Evolutionary conservation across 306 rosid genomes (phyloP), one percentile per base, ranked within the genome.

Genomic region (Gleditsia sinensis): DNA sequence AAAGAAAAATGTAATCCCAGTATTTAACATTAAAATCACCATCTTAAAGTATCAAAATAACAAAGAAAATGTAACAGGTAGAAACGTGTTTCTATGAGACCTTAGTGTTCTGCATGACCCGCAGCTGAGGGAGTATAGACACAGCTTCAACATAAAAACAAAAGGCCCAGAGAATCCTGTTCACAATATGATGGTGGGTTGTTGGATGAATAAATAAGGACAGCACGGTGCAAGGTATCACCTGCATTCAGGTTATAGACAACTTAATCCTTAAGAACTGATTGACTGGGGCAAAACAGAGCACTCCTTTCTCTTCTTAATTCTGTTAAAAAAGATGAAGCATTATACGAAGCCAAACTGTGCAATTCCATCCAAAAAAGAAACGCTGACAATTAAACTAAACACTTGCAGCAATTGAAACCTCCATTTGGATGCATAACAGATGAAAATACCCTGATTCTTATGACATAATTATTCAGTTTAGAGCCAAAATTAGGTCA

Each of bases 101-200:
- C 92, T 91, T 86, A 24, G 92, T 76, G 61, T 88, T 91, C 80
- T 91, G 92, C 94, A 91, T 91, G 83, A 88, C 87, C 19, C 89
- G 86, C 43, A 91, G 80, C 78, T 88, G 92, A 64, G 97, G 97
- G 25, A 91, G 86, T 23, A 91, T 92, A 16, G 94, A 91, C 14
- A 88, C 88, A 56, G 97, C 94, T 87, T 91, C 97, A 69, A 91
- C 92, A 82, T 88, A 91, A 78, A 91, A 94, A 82, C 93, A 91
- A 71, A 91, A 88, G 21, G 92, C 90, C 96, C 96, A 88, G 50
- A 78, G 71, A 79, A 88, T 83, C 83, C 91, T 80, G 80, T 86
- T 91, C 13, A 88, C 3, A 9, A 65, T 14, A 58, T 81, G 77
- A 85, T 91, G 93, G 32, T 48, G 78, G 14, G 96, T 91, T 2